Evolutionary conservation across 805 yeast species (phyloP).

Genomic region (Kazachstania bromeliacearum): DNA sequence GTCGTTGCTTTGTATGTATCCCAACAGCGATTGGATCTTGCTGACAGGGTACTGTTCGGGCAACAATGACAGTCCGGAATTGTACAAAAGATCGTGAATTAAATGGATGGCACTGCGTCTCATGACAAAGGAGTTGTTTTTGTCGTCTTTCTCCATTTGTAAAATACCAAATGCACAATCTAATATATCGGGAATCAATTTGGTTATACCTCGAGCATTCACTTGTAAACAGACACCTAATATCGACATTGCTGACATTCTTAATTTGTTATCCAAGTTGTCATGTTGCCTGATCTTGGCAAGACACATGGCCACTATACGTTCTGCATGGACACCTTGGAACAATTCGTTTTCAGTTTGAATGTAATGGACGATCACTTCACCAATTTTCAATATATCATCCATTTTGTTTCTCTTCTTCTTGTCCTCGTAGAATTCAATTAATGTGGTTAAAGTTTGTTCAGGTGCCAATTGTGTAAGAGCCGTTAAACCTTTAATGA

Average conservation of each 20-base stretch:
- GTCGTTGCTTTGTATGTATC: slow-evolving; percentile 40
- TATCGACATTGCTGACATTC: slow-evolving; percentile 83
- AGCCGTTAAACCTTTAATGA: slow-evolving; percentile 65
- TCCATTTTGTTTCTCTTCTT: slow-evolving; percentile 39
- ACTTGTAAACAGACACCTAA: slow-evolving; percentile 61
- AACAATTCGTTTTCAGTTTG: slow-evolving; percentile 41
- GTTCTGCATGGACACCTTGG: slow-evolving; percentile 34
- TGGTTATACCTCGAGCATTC: slow-evolving; percentile 44
- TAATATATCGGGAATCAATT: slow-evolving; percentile 44
- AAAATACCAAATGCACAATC: slow-evolving; percentile 76
- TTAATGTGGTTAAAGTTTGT: slow-evolving; percentile 31
- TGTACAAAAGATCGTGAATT: slow-evolving; percentile 48
- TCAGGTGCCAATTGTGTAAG: slow-evolving; percentile 39
- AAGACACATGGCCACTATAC: slow-evolving; percentile 38
- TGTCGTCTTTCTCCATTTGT: slow-evolving; percentile 39
- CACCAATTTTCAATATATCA: slow-evolving; percentile 72
- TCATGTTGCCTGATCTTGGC: slow-evolving; percentile 30
- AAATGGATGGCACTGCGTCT: slow-evolving; percentile 69
- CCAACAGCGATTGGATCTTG: slow-evolving; percentile 35
- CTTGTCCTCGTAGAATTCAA: slow-evolving; percentile 30
- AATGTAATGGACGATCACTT: slow-evolving; percentile 57
- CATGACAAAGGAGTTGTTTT: slow-evolving; percentile 35
- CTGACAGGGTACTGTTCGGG: slow-evolving; percentile 38
- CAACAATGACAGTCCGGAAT: slow-evolving; percentile 39
- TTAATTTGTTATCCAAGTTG: slow-evolving; percentile 43